phyloP scores from a whole-genome alignment of 495 filamentous ascomycete species.

The Cladorrhinum samala region DNA sequence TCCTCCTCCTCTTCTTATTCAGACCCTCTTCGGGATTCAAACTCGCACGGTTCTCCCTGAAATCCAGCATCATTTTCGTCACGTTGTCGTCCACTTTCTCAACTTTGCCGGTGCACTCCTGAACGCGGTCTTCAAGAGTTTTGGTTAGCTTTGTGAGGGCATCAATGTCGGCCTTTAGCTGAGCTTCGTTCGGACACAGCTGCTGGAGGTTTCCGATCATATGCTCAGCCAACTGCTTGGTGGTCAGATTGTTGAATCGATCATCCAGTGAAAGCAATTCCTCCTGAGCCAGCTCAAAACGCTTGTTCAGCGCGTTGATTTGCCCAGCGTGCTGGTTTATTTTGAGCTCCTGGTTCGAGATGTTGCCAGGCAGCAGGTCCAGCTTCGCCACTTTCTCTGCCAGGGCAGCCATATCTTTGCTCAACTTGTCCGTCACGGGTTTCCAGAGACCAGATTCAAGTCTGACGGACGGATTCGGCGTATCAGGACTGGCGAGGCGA shows the following conservation, averaged over 20 bases:
- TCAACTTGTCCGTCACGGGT: background rate
- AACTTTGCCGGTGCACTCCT: constrained; percentile 2
- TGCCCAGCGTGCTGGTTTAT: too few species aligned
- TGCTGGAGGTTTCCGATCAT: constrained; percentile 22
- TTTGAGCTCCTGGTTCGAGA: too few species aligned
- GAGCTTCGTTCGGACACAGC: constrained; percentile 11
- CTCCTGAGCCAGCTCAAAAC: constrained; percentile 1
- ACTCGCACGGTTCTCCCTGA: too few species aligned
- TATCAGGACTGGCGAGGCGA: background rate
- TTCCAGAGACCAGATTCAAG: too few species aligned
- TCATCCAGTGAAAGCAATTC: constrained; percentile 12
- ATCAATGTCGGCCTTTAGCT: constrained; percentile 4
- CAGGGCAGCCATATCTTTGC: background rate
- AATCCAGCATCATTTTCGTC: background rate
- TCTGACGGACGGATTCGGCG: background rate
- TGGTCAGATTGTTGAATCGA: constrained; percentile 25
- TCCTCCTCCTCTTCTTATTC: background rate
- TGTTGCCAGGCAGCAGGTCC: background rate
- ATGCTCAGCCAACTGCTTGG: constrained; percentile 18
- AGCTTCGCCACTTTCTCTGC: background rate
- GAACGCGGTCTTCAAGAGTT: background rate
- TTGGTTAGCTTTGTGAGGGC: constrained; percentile 1
- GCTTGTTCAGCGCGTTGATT: background rate
- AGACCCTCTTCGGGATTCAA: too few species aligned
- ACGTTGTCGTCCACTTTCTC: constrained; percentile 3